These are phyloP conservation scores for Pseudocercospora crystallina DNA, from an alignment of 2,329 filamentous ascomycete species.

Conservation along the genomic window DNA sequence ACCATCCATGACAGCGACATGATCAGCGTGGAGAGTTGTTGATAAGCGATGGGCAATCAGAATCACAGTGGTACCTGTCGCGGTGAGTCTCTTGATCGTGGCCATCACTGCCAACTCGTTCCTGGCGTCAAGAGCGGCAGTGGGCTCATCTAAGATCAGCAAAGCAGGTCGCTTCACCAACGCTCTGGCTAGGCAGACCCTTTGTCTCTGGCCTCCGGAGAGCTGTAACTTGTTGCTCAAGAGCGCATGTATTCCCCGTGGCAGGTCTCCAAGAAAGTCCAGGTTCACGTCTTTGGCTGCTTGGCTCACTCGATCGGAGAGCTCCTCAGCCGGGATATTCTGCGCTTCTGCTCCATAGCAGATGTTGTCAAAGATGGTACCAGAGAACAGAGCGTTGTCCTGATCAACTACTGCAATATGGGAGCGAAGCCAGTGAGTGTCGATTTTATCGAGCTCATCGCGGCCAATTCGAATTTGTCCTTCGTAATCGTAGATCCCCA, in stretches of 20 bases:
- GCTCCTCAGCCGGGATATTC: slow-evolving; percentile 25
- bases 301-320: slow-evolving; percentile 29
- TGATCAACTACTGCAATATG: slow-evolving; percentile 48
- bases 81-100: slow-evolving; percentile 44
- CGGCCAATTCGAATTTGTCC: slow-evolving; percentile 42
- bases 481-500: slow-evolving; percentile 44
- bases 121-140: slow-evolving; percentile 46
- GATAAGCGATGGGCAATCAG: slow-evolving; percentile 74
- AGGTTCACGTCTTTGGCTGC: slow-evolving; percentile 41
- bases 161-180: slow-evolving; percentile 47
- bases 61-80: slow-evolving; percentile 60
- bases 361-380: slow-evolving; percentile 47
- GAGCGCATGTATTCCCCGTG: slow-evolving; percentile 46
- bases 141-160: slow-evolving; percentile 50
- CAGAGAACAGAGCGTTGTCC: slow-evolving; percentile 47
- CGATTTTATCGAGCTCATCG: slow-evolving; percentile 40
- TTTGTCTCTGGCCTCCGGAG: slow-evolving; percentile 49
- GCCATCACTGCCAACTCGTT: slow-evolving; percentile 46
- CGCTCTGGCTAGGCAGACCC: slow-evolving; percentile 49
- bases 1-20: slow-evolving; percentile 75
- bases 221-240: slow-evolving; percentile 46
- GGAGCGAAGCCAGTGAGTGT: slow-evolving; percentile 39
- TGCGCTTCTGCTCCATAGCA: slow-evolving; percentile 37
- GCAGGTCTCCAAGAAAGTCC: slow-evolving; percentile 47
- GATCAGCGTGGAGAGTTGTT: slow-evolving; percentile 74